Evolutionary conservation across 2,329 filamentous ascomycete species (phyloP), one percentile per base, ranked within the genome.

Genomic region (Sclerotinia spermophila): DNA sequence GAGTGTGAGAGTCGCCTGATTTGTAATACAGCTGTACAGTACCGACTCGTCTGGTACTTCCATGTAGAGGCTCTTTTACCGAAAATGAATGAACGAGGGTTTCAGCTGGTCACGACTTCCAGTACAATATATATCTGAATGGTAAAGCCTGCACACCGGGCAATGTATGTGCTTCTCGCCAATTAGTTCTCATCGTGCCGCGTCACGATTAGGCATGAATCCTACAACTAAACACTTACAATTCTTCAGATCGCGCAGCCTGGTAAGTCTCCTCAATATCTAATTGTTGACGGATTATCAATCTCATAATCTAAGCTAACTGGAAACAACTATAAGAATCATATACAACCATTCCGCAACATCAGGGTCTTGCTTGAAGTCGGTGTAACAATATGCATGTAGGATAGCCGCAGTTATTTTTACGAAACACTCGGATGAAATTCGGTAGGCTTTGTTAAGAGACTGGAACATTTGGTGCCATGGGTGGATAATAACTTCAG

Each of bases 1-100:
- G n/a, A 27, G n/a, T 27, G 5, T 17, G 7, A 27, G 3, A 0
- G 5, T 51, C 2, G 27, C n/a, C 3, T 1, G 5, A 13, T 11
- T 5, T 51, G 48, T 17, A 51, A 51, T 2, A 17, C n/a, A 15
- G 17, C 13, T 5, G 48, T 27, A 27, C n/a, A 27, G 17, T 8
- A 7, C 4, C n/a, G 13, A 51, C 13, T 15, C n/a, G 17, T 51
- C 11, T 17, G 11, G 15, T 27, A 27, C 35, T 19, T 59, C 13
- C 24, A 15, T 17, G 2, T 8, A 24, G 13, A 15, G 1, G 15
- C n/a, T 2, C n/a, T 10, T 15, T 59, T 6, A 8, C 11, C 13
- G 2, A 51, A 2, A 27, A 6, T 5, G 7, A n/a, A 27, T 15
- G 2, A 51, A 51, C 5, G 17, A 5, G n/a, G 15, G 8, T 51